These are phyloP conservation scores for Pseudotsuga menziesii DNA, from an alignment of 75 land plant genomes.

Conservation along the genomic window DNA sequence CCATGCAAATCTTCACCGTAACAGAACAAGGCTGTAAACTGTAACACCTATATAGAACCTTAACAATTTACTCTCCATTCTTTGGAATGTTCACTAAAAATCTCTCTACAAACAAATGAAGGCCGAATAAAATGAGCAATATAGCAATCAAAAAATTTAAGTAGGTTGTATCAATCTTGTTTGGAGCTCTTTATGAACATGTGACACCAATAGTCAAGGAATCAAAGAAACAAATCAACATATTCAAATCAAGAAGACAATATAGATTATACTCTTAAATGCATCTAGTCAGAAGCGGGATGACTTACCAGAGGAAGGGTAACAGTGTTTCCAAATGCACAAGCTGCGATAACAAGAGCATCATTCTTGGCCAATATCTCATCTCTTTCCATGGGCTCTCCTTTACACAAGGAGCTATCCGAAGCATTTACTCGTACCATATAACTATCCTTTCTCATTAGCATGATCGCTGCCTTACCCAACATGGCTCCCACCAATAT, in stretches of 20 bases:
- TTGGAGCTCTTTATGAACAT: not conserved
- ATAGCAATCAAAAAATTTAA: not conserved
- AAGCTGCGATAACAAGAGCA: constrained; percentile 21
- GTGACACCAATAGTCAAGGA: not conserved
- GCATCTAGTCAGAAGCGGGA: not conserved
- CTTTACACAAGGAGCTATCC: not conserved
- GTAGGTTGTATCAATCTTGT: not conserved
- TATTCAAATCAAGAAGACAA: not conserved
- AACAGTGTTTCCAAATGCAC: constrained; percentile 29
- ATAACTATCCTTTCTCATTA: constrained; percentile 4
- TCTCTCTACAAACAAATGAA: not conserved
- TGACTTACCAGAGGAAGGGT: constrained; percentile 25
- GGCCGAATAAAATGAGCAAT: not conserved
- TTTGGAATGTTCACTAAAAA: no score
- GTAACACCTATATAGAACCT: no score
- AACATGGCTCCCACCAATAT: constrained; percentile 25
- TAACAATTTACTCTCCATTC: no score
- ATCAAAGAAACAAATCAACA: not conserved
- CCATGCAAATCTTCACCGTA: no score
- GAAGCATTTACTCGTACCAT: not conserved
- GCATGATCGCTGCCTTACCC: constrained; percentile 18
- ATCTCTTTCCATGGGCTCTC: not conserved
- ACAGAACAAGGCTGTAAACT: no score
- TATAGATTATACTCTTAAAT: not conserved
- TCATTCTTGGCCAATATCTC: constrained; percentile 14